Base-by-base conservation (phyloP, 345 rosid species). In the Eucalyptus marginata region DNA sequence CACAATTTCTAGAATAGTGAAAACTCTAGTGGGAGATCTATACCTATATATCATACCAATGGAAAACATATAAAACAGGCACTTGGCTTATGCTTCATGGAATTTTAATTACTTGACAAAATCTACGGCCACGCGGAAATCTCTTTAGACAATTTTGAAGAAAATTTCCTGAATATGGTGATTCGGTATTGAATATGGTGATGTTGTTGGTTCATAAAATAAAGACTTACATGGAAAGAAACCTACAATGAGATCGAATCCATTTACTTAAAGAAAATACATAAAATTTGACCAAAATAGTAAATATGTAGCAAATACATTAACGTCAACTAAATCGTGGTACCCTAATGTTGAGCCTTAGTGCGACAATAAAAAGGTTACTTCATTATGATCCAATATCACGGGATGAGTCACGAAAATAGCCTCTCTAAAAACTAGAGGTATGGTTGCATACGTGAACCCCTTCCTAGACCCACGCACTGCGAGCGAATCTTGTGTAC, bases 351-450 rank as follows among this genome's bases (percentile, higher is more conserved):
- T 40, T 10, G 80, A 68, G 44, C 80, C 7, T 33, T 33, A 33
- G 25, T 68, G 80, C 13, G 3, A 10, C 2, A 18, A 4, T 16
- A 16, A 33, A 18, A 16, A 31, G 4, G 22, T 68, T 33, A 68
- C 44, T 68, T 22, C 13, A 33, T 17, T 9, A 24, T 17, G 43
- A 68, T 11, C 25, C 10, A 17, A 33, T 7, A 40, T 33, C 80
- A 33, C 1, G 13, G 44, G 25, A 3, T 33, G 24, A 68, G 6
- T 68, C 13, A 16, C 2, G 0, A 18, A 33, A 68, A 3, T 33
- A 17, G 24, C 44, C 43, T 68, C 13, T 68, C 13, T 68, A 2
- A 36, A 66, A 31, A 68, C 24, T 16, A 33, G 24, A 10, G 79
- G 20, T 31, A 66, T 66, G 79, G 43, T 3, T 31, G 79, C 43